These are phyloP conservation scores for Xerocomellus intermedius DNA, from an alignment of 768 basidiomycete genomes.

Conservation along the genomic window DNA sequence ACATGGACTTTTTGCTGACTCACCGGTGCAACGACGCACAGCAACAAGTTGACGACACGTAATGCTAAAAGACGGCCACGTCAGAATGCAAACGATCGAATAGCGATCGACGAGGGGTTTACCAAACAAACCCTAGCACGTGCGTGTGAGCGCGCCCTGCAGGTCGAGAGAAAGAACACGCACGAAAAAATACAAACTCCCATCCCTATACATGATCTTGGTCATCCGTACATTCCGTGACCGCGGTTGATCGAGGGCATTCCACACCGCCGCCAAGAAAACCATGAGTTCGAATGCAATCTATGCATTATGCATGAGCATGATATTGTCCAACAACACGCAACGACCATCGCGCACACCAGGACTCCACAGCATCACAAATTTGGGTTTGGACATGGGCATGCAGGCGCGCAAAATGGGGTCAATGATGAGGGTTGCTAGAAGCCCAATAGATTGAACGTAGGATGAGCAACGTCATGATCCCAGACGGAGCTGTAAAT, in stretches of 20 bases:
- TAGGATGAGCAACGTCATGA: not conserved
- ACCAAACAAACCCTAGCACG: constrained; percentile 27
- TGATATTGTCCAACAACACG: not conserved
- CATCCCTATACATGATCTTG: constrained; percentile 29
- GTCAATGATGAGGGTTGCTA: constrained; percentile 18
- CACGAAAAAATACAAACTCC: constrained; percentile 29
- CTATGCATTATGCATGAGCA: constrained; percentile 13
- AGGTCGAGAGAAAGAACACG: not conserved
- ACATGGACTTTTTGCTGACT: not conserved
- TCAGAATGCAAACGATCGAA: not conserved
- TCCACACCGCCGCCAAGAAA: constrained; percentile 30
- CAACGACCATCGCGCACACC: constrained; percentile 17
- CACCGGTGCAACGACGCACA: constrained; percentile 24
- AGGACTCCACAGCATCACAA: constrained; percentile 29
- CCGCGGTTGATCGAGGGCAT: constrained; percentile 29
- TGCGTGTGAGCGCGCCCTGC: not conserved
- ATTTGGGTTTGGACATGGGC: constrained; percentile 18
- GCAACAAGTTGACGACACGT: constrained; percentile 21
- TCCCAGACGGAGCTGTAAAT: not conserved
- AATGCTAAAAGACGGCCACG: constrained; percentile 9
- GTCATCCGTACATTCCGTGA: constrained; percentile 14
- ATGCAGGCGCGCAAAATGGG: constrained; percentile 20
- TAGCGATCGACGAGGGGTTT: not conserved
- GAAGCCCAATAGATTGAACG: not conserved
- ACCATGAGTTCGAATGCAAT: constrained; percentile 32